A percentile compares a stretch with the other conserved stretches of the same genome.
These are phyloP conservation scores for Hemisphaericaspora nanyangensis DNA, from an alignment of 805 yeast species.

Conservation along the genomic window DNA sequence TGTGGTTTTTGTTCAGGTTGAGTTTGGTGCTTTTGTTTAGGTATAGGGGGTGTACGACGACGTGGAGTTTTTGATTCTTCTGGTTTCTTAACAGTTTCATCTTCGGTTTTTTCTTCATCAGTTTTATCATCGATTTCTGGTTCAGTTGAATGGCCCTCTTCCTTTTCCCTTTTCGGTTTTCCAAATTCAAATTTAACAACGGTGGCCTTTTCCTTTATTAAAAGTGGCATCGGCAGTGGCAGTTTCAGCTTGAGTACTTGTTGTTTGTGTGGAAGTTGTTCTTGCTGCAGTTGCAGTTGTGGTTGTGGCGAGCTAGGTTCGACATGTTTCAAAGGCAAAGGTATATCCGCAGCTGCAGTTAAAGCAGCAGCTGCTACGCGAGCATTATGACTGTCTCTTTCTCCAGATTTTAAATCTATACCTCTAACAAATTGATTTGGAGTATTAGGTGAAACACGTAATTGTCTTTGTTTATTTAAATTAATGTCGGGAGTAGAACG, in stretches of 20 bases:
- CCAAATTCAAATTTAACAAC: not conserved
- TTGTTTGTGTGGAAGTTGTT: not conserved
- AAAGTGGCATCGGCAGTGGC: not conserved
- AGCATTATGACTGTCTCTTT: conserved; percentile 44
- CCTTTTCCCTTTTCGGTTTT: not conserved
- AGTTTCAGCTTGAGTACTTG: not conserved
- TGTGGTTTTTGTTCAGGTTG: not conserved
- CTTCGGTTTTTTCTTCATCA: conserved; percentile 18
- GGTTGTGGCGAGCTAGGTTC: not conserved
- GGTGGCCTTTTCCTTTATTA: not conserved
- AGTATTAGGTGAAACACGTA: not conserved
- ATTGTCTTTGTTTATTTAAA: not conserved
- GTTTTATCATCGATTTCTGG: conserved; percentile 21
- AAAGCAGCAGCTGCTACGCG: conserved; percentile 79
- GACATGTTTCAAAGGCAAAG: conserved; percentile 47
- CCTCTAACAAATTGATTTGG: conserved; percentile 21
- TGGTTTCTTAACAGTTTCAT: conserved; percentile 2
- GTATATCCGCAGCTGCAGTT: conserved; percentile 77
- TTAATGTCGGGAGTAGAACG: conserved; percentile 16
- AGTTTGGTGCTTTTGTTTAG: not conserved
- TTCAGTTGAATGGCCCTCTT: conserved; percentile 10
- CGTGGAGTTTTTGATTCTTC: not conserved
- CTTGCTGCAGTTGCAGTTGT: not conserved
- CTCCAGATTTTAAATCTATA: conserved; percentile 30
- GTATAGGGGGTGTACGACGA: not conserved